These are phyloP conservation scores for Colletotrichum brevisporum DNA, from an alignment of 2,329 filamentous ascomycete species.

Conservation along the genomic window DNA sequence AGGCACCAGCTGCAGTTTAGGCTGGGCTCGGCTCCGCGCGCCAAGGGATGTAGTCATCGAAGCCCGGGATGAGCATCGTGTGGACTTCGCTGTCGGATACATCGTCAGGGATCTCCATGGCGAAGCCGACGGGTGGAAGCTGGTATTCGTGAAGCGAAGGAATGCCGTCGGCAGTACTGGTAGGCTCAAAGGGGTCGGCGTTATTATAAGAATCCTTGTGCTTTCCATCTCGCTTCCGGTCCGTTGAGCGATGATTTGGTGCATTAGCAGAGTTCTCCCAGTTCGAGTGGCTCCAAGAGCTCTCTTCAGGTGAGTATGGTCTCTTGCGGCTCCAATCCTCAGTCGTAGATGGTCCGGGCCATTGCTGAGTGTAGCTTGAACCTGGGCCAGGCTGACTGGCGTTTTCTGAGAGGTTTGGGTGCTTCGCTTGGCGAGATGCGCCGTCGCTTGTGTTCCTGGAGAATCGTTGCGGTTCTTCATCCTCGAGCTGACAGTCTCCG, in stretches of 20 bases:
- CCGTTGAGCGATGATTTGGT: neutral
- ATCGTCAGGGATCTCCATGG: conserved; percentile 37
- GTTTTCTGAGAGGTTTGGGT: neutral
- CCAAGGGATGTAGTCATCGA: conserved; percentile 33
- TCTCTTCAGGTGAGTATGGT: neutral
- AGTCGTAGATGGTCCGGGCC: neutral
- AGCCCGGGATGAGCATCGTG: conserved; percentile 36
- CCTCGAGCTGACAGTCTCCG: neutral
- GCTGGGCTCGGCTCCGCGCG: neutral
- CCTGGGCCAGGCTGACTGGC: neutral
- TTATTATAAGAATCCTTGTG: neutral
- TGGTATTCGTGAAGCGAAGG: conserved; percentile 7
- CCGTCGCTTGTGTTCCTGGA: neutral
- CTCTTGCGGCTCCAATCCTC: neutral
- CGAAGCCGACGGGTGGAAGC: conserved; percentile 24
- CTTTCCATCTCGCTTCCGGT: neutral
- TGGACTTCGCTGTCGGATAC: conserved; percentile 36
- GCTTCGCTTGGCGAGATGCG: neutral
- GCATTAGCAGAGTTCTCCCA: neutral
- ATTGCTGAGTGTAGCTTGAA: neutral
- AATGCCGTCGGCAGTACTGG: neutral
- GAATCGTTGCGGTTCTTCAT: neutral
- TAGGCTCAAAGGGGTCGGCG: conserved; percentile 1
- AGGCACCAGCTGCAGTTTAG: conserved; percentile 2
- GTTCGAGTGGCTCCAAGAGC: neutral